Base-by-base conservation (phyloP, 768 basidiomycete genomes). In the Asterophora parasitica region DNA sequence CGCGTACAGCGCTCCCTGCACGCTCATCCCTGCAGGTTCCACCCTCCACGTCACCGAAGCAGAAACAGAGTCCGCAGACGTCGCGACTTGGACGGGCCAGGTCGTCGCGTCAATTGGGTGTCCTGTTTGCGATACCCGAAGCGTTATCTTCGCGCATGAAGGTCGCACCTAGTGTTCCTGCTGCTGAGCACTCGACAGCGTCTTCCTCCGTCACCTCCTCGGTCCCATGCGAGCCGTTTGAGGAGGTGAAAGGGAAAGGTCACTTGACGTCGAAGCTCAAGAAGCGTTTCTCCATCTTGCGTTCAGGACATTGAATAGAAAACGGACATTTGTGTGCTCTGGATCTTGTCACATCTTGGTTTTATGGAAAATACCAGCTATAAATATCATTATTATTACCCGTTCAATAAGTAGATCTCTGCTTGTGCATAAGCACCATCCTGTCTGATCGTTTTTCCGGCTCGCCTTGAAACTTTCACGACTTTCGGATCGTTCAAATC, bases 231-330 rank as follows among this genome's bases (percentile, higher is more conserved):
- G 13, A n/a, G n/a, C n/a, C n/a, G 33, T 8, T 23, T 27, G 8
- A 28, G 30, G 30, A 26, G 23, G 44, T 39, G 15, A 46, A 46
- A 20, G 39, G 9, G 11, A 47, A 47, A 17, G 27, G 26, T n/a
- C 34, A 52, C 31, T 32, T 54, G n/a, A 38, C 42, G 11, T 44
- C 49, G 11, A 58, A 49, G 46, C 37, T 56, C 23, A 58, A 48
- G 50, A 58, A 48, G 32, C 57, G 48, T 6, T 54, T 53, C 19
- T 58, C 57, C 4, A 4, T 35, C 12, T 44, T 55, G 34, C 48
- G 54, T 15, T 28, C 52, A 5, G 42, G 41, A 38, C 50, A 44
- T 23, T 23, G 23, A 23, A 37, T 46, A 38, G 23, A 49, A 46
- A 31, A 19, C 13, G 44, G 27, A n/a, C 6, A 32, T 36, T 26